Conservation (phyloP, 1,284 basidiomycete species). For the Trichosporon ovoides region DNA sequence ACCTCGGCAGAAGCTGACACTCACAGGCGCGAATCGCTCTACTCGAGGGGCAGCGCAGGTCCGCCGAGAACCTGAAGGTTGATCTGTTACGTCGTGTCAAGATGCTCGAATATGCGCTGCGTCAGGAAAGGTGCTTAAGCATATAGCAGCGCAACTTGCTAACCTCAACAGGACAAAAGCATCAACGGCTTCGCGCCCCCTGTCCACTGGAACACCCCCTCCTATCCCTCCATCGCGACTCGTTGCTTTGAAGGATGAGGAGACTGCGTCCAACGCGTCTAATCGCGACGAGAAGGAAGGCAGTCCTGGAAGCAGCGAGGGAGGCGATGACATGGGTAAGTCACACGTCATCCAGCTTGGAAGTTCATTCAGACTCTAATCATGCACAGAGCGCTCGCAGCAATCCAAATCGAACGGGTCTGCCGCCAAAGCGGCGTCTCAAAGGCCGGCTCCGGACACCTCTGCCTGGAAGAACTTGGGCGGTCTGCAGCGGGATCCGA, state of each 20-base stretch:
- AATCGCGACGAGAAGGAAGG: conserved; percentile 40
- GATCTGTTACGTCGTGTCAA: conserved; percentile 94
- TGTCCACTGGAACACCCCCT: conserved; percentile 14
- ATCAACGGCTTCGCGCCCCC: not conserved
- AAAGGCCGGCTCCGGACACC: conserved; percentile 26
- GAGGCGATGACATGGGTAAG: conserved; percentile 35
- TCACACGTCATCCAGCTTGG: not conserved
- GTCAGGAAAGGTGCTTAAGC: conserved; percentile 75
- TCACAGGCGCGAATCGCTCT: conserved; percentile 87
- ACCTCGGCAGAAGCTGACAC: conserved; percentile 13
- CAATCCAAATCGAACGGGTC: conserved; percentile 1
- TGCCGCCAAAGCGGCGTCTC: conserved; percentile 1
- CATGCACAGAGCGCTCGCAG: conserved; percentile 4
- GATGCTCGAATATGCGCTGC: conserved; percentile 95
- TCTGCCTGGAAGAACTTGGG: conserved; percentile 59
- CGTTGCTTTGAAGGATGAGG: conserved; percentile 45
- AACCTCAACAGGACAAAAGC: conserved; percentile 59
- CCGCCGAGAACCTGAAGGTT: conserved; percentile 93
- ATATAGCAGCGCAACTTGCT: not conserved
- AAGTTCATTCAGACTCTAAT: not conserved
- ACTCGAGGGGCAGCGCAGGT: conserved; percentile 90
- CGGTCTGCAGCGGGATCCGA: conserved; percentile 74
- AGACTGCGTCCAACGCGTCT: conserved; percentile 26
- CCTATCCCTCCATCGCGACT: conserved; percentile 42
- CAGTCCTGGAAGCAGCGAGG: conserved; percentile 38